phyloP scores from a whole-genome alignment of 805 yeast genomes.

The Yarrowia yakushimensis region DNA sequence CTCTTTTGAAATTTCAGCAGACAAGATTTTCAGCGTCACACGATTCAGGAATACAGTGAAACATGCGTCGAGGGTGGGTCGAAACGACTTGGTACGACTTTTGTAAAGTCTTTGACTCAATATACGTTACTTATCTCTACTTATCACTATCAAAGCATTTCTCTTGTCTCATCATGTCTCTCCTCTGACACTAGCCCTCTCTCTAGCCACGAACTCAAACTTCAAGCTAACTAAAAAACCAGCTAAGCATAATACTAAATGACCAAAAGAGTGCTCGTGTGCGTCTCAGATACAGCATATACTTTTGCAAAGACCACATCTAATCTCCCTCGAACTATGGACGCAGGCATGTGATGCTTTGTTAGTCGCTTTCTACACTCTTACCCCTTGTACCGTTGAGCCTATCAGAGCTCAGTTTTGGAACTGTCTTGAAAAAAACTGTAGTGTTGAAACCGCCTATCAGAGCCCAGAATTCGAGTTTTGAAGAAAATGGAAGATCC shows the following conservation, averaged over 20 bases:
- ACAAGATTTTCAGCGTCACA: not conserved
- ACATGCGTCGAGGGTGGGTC: too few relatives aligned
- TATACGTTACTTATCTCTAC: too few relatives aligned
- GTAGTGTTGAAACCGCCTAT: too few relatives aligned
- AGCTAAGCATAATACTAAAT: not conserved
- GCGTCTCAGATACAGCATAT: not conserved
- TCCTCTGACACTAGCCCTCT: not conserved
- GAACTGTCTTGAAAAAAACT: too few relatives aligned
- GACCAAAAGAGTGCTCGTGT: not conserved
- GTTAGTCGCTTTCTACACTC: not conserved
- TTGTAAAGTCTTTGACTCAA: too few relatives aligned
- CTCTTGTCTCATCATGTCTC: not conserved
- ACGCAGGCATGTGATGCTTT: not conserved
- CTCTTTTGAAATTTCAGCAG: not conserved
- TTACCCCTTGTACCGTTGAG: not conserved
- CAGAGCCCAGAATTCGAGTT: not conserved
- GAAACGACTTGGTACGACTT: too few relatives aligned
- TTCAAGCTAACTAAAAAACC: not conserved
- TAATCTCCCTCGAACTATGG: not conserved
- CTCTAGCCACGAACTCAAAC: not conserved
- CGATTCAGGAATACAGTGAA: too few relatives aligned
- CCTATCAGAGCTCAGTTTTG: not conserved
- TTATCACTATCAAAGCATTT: too few relatives aligned
- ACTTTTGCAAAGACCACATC: not conserved
- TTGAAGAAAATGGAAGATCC: too few relatives aligned